These are phyloP conservation scores for Eutrema yunnanense DNA, from an alignment of 345 rosid genomes.

Conservation along the genomic window DNA sequence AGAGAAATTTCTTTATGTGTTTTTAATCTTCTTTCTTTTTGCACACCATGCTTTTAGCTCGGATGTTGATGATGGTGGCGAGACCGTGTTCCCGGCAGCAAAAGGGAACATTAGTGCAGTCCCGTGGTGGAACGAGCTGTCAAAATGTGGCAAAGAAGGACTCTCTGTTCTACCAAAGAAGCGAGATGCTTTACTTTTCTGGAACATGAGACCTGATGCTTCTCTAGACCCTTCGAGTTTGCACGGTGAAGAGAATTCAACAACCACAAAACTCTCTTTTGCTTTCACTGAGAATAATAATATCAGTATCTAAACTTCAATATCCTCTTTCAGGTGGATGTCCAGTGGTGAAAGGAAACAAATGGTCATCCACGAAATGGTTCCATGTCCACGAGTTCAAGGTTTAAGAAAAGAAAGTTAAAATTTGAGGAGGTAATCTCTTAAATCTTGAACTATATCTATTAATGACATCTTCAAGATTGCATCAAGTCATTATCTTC, in stretches of 20 bases:
- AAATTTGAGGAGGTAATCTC: conserved; percentile 10
- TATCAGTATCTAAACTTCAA: background rate
- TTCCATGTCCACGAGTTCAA: conserved; percentile 72
- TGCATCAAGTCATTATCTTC: background rate
- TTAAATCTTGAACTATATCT: background rate
- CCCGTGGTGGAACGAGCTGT: conserved; percentile 90
- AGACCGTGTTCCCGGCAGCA: conserved; percentile 93
- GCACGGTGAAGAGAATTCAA: conserved; percentile 56
- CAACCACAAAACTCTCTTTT: background rate
- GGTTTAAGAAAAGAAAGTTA: conserved; percentile 29
- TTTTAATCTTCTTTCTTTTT: background rate
- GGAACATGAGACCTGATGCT: conserved; percentile 98
- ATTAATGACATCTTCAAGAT: background rate
- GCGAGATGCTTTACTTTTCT: conserved; percentile 97
- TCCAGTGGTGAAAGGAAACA: conserved; percentile 88
- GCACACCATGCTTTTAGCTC: conserved; percentile 42
- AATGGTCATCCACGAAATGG: conserved; percentile 99
- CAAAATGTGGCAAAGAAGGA: conserved; percentile 80
- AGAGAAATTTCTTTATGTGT: background rate
- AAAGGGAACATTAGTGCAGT: conserved; percentile 78
- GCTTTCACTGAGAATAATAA: background rate
- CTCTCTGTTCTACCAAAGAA: conserved; percentile 86
- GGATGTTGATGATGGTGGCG: conserved; percentile 98
- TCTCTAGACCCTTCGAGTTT: conserved; percentile 73
- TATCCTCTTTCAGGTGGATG: conserved; percentile 66